phyloP scores from a whole-genome alignment of 148 eudicot species.

The Spergularia bocconei region DNA sequence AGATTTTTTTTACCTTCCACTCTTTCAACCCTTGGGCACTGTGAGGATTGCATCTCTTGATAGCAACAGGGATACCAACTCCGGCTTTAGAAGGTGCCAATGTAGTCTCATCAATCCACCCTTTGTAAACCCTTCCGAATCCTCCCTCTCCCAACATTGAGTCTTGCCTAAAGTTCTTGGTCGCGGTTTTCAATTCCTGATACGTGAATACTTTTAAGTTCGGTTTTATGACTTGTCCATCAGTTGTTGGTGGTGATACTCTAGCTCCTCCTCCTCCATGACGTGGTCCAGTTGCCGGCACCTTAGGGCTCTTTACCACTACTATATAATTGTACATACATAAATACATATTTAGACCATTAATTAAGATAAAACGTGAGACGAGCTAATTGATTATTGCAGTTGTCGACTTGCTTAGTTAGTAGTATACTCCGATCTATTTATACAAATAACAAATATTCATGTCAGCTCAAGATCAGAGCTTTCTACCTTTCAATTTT shows the following conservation, averaged over 20 bases:
- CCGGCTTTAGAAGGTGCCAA: conserved; percentile 63
- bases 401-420: too few relatives aligned
- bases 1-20: conserved; percentile 55
- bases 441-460: too few relatives aligned
- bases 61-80: conserved; percentile 64
- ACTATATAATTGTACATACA: neutral
- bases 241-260: neutral
- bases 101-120: conserved; percentile 64
- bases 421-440: too few relatives aligned
- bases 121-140: conserved; percentile 75
- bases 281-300: neutral
- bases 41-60: conserved; percentile 69
- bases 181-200: conserved; percentile 50
- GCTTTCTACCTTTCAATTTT: too few relatives aligned
- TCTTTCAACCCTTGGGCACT: conserved; percentile 76
- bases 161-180: conserved; percentile 59
- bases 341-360: too few relatives aligned
- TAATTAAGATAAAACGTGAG: too few relatives aligned
- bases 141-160: conserved; percentile 76
- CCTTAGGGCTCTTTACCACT: neutral
- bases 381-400: too few relatives aligned
- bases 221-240: conserved; percentile 47
- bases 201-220: conserved; percentile 45
- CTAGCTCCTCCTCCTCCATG: conserved; percentile 12
- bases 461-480: too few relatives aligned